Evolutionary conservation across 129 eudicot genomes (phyloP), one percentile per base, ranked within the genome.

Genomic region (Flaveria brownii): DNA sequence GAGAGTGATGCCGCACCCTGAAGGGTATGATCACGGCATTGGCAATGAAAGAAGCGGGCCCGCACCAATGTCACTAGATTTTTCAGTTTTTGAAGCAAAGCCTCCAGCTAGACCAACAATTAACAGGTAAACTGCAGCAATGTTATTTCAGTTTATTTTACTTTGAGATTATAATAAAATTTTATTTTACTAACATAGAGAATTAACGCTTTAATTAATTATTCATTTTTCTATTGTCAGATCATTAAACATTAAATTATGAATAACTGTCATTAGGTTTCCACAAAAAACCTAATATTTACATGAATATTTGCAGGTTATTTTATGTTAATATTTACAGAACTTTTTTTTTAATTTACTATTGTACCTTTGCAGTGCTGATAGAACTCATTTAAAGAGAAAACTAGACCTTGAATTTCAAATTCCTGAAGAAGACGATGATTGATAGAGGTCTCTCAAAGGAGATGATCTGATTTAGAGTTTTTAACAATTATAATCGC

Each of bases 91-190:
- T 51, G 98, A 84, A n/a, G 73, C 85, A 74, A 85, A 76, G 70
- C 97, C 96, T 67, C 92, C 96, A 22, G 65, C 74, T 81, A 90
- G 98, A 76, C 98, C 98, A 64, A 93, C 98, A 52, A 93, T 93
- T 83, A 90, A 85, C 93, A 93, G 98, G 98, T 88, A 84, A 78
- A 59, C 54, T 64, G 42, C 60, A 72, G 71, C 20, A 17, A 59
- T 42, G 5, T 20, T 56, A 64, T 73, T 59, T 54, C 12, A 59
- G 17, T 16, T 39, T 15, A 30, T 15, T 14, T 51, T 30, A 30
- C 6, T 71, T 39, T 71, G 33, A 22, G 59, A 70, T 60, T 2
- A 20, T 10, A 39, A 33, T 43, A 56, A 30, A 16, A 41, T 26
- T 54, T 30, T 57, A 30, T 30, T 30, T 30, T 30, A 30, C 18